Evolutionary conservation across 2,329 filamentous ascomycete species (phyloP), one percentile per base, ranked within the genome.

Genomic region (Dactylonectria macrodidyma): DNA sequence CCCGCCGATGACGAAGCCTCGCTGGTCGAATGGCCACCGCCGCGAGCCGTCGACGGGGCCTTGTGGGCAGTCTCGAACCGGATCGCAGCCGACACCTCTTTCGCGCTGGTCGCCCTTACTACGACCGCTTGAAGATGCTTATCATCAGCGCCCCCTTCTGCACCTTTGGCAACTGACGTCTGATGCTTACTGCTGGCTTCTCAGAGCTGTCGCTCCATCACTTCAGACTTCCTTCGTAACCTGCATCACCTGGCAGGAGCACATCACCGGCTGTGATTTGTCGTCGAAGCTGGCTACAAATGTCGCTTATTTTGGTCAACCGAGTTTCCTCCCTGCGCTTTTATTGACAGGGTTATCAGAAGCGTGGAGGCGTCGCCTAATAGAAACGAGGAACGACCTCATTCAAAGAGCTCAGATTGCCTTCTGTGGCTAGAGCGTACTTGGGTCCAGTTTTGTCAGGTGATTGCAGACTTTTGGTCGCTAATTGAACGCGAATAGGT

Each of bases 151-250:
- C 41, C 41, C 41, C 41, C 41, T 46, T 46, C 41, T 46, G 41
- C n/a, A 19, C 41, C 41, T 16, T 19, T 14, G n/a, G 41, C 41
- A 46, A 46, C 41, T 46, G 16, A 46, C 16, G 41, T 46, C 41
- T 46, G 41, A 46, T 46, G 41, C 41, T 46, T 46, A 46, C 41
- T 16, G 41, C 41, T 46, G 41, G 41, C 41, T 46, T 46, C 41
- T 46, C 41, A 46, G 41, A 46, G 41, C 41, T 46, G 41, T 46
- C 41, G 41, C 41, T 46, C 41, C n/a, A 46, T 46, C 41, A 16
- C 41, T 46, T 46, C n/a, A 46, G 41, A 46, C 41, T 46, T 8
- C 19, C 41, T 46, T 46, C 16, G 41, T 46, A 46, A 19, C 41
- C 41, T 46, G 41, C 41, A 46, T 46, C 41, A 16, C 41, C 41